phyloP scores from a whole-genome alignment of 495 filamentous ascomycete genomes.

The Penicillium canescens region DNA sequence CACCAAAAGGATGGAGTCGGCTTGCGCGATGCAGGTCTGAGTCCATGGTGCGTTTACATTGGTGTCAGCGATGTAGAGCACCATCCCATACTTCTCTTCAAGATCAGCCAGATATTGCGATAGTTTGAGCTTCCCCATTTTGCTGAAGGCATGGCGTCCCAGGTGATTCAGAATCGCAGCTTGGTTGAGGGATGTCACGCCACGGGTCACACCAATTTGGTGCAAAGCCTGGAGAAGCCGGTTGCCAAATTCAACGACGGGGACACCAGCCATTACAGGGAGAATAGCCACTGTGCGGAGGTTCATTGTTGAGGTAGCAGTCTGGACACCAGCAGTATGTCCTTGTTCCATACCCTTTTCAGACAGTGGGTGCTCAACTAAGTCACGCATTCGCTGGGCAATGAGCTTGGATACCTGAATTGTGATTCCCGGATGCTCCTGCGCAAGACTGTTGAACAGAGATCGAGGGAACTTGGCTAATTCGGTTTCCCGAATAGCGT shows the following conservation, averaged over 20 bases:
- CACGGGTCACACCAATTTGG: slow-evolving; percentile 85
- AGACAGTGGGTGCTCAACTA: slow-evolving; percentile 77
- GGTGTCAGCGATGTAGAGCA: slow-evolving; percentile 96
- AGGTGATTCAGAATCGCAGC: slow-evolving; percentile 91
- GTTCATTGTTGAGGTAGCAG: slow-evolving; percentile 84
- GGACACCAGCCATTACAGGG: slow-evolving; percentile 87
- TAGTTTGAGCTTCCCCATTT: slow-evolving; percentile 95
- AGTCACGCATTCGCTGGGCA: slow-evolving; percentile 85
- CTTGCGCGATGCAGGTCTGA: slow-evolving; percentile 94
- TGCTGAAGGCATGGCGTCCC: slow-evolving; percentile 92
- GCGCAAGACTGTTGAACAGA: slow-evolving; percentile 93
- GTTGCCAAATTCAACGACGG: slow-evolving; percentile 92
- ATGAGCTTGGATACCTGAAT: slow-evolving; percentile 99
- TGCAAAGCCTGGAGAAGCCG: slow-evolving; percentile 82
- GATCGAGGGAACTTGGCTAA: slow-evolving; percentile 94
- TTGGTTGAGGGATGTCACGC: slow-evolving; percentile 91
- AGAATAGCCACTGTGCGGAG: slow-evolving; percentile 90
- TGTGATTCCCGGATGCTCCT: slow-evolving; percentile 96
- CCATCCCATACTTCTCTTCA: slow-evolving; percentile 94
- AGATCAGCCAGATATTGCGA: slow-evolving; percentile 95
- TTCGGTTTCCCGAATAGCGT: slow-evolving; percentile 96
- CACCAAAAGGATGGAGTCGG: slow-evolving; percentile 91
- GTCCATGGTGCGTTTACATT: slow-evolving; percentile 97
- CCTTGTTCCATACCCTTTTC: slow-evolving; percentile 63
- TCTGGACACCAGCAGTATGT: slow-evolving; percentile 60